Percentiles rank a stretch among this genome's conserved stretches.
Evolutionary conservation across 164 flowering plant genomes (phyloP).

Genomic region (Liquidambar formosana): DNA sequence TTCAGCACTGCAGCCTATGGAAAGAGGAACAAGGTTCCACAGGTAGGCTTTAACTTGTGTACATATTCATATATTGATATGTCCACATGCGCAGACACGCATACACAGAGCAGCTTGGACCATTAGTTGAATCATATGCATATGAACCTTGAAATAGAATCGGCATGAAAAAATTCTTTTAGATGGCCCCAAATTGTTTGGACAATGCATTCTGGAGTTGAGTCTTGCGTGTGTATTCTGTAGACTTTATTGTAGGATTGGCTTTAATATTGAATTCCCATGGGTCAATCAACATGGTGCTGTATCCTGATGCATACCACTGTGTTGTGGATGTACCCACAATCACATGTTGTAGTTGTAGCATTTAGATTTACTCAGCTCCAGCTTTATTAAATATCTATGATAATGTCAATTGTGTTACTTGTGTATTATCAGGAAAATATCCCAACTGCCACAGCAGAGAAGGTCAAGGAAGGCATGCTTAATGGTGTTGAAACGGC

Average conservation of each 20-base stretch:
- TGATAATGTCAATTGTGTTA: neutral
- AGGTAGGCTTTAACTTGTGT: conserved; percentile 45
- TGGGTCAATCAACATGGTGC: too few relatives aligned
- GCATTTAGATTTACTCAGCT: neutral
- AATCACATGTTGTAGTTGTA: neutral
- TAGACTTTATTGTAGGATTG: too few relatives aligned
- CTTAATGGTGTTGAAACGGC: conserved; percentile 83
- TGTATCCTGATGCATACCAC: too few relatives aligned
- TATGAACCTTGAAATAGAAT: too few relatives aligned
- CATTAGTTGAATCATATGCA: too few relatives aligned
- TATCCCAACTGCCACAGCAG: conserved; percentile 77
- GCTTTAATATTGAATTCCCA: too few relatives aligned
- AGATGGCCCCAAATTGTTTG: too few relatives aligned
- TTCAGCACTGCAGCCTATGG: conserved; percentile 87
- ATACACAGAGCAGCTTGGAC: too few relatives aligned
- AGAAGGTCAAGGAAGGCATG: conserved; percentile 79
- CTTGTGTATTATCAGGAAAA: conserved; percentile 57
- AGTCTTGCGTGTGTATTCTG: too few relatives aligned
- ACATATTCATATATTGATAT: neutral
- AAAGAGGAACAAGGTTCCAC: conserved; percentile 87
- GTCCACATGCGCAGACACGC: too few relatives aligned
- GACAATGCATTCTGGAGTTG: too few relatives aligned
- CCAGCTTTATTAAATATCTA: neutral
- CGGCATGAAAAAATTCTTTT: too few relatives aligned
- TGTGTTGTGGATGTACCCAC: neutral